phyloP scores from a whole-genome alignment of 2,329 filamentous ascomycete genomes.

The Epichloe hybrida region DNA sequence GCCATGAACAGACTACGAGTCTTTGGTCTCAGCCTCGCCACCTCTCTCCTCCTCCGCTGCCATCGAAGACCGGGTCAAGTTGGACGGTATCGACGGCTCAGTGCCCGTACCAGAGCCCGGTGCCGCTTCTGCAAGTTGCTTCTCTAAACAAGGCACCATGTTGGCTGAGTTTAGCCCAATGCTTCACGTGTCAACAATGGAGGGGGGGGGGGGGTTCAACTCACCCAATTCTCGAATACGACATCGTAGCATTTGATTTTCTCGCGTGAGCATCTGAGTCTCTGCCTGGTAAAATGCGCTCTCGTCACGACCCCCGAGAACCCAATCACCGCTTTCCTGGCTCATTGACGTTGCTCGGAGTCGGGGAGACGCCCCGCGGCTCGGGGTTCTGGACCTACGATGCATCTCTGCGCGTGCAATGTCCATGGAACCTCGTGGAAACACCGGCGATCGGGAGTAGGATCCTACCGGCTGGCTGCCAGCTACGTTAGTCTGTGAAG shows the following conservation, averaged over 20 bases:
- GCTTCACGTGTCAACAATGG: neutral
- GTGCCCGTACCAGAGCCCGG: constrained; percentile 20
- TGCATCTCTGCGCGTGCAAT: constrained; percentile 41
- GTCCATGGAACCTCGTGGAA: constrained; percentile 45
- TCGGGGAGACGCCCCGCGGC: constrained; percentile 41
- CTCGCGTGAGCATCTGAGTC: constrained; percentile 61
- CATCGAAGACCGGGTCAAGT: constrained; percentile 33
- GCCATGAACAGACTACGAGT: constrained; percentile 6
- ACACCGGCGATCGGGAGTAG: constrained; percentile 36
- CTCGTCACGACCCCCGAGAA: constrained; percentile 56
- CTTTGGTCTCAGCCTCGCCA: constrained; percentile 6
- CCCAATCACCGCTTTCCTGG: constrained; percentile 45
- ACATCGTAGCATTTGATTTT: constrained; percentile 72
- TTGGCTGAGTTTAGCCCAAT: neutral
- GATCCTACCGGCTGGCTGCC: constrained; percentile 21
- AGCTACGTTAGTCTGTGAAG: constrained; percentile 18
- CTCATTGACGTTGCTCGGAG: constrained; percentile 45
- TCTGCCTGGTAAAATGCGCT: constrained; percentile 72
- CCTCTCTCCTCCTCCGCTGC: constrained; percentile 23
- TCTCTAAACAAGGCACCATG: constrained; percentile 24
- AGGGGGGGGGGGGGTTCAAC: constrained; percentile 8
- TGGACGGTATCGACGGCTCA: constrained; percentile 36
- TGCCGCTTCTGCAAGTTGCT: constrained; percentile 34
- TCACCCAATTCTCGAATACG: constrained; percentile 60
- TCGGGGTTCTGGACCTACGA: constrained; percentile 45